Percentiles rank a stretch among this genome's conserved stretches.
Conservation (phyloP, 257 asterid species). For the Solanum etuberosum region DNA sequence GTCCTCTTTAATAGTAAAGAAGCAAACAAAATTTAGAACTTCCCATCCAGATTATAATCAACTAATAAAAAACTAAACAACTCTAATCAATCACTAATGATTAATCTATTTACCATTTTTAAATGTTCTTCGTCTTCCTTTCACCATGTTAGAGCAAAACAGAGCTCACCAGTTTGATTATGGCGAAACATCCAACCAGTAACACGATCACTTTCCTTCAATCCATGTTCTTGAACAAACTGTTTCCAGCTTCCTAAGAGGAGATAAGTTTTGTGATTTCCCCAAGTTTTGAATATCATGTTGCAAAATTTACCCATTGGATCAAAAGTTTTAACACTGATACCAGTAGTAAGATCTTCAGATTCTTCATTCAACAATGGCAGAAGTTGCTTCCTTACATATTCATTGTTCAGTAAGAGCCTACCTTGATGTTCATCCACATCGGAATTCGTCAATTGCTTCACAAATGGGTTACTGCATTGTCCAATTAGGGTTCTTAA, state of each 20-base stretch:
- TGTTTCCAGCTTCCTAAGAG: background rate
- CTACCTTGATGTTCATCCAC: background rate
- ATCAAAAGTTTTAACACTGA: background rate
- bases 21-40: background rate
- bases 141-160: background rate
- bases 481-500: background rate
- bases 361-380: background rate
- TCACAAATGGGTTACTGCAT: slow-evolving; percentile 5
- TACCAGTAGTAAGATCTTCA: background rate
- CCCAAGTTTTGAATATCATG: background rate
- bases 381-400: background rate
- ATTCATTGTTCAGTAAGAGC: background rate
- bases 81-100: background rate
- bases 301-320: background rate
- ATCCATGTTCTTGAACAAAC: background rate
- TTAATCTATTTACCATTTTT: background rate
- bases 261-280: background rate
- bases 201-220: background rate
- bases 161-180: background rate
- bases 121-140: background rate
- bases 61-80: background rate
- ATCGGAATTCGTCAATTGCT: slow-evolving; percentile 1
- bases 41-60: background rate
- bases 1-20: background rate
- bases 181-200: slow-evolving; percentile 2